These are phyloP conservation scores for Aulographum hederae DNA, from an alignment of 2,329 filamentous ascomycete species.

Conservation along the genomic window DNA sequence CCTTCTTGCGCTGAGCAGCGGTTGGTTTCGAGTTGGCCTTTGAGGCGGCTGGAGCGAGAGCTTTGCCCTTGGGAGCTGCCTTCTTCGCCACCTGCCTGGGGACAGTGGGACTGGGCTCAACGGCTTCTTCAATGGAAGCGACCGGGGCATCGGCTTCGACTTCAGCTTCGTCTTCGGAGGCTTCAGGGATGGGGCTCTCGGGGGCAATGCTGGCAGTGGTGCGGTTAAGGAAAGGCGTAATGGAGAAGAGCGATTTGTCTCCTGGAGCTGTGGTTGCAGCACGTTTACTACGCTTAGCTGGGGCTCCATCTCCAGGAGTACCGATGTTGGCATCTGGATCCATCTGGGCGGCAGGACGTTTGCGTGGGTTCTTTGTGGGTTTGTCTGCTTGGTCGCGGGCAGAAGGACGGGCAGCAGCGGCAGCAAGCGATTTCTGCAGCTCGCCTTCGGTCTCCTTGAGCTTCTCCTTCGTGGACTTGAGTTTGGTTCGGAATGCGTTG, in stretches of 20 bases:
- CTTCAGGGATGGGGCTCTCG: constrained; percentile 17
- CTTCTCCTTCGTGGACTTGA: constrained; percentile 52
- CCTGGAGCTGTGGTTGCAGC: constrained; percentile 37
- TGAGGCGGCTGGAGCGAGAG: constrained; percentile 24
- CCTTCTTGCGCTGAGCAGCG: constrained; percentile 18
- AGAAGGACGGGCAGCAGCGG: constrained; percentile 12
- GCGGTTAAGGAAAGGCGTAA: constrained; percentile 81
- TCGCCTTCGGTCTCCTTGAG: constrained; percentile 45
- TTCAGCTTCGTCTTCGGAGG: constrained; percentile 5
- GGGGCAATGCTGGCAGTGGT: constrained; percentile 37
- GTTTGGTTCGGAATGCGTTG: constrained; percentile 48
- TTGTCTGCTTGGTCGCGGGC: constrained; percentile 12
- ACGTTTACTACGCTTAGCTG: constrained; percentile 21
- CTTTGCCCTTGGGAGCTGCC: constrained; percentile 16
- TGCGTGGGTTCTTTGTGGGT: constrained; percentile 20
- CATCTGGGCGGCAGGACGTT: constrained; percentile 22
- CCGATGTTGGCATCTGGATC: constrained; percentile 30
- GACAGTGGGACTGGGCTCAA: constrained; percentile 14
- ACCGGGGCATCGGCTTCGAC: constrained; percentile 3
- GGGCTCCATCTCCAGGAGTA: constrained; percentile 27
- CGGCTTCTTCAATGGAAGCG: constrained; percentile 8
- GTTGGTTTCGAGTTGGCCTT: constrained; percentile 21
- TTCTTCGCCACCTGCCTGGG: constrained; percentile 9
- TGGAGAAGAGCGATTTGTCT: constrained; percentile 83
- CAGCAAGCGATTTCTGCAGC: constrained; percentile 22